Conservation (phyloP, 495 filamentous ascomycete species). For the Neurospora sublineolata region DNA sequence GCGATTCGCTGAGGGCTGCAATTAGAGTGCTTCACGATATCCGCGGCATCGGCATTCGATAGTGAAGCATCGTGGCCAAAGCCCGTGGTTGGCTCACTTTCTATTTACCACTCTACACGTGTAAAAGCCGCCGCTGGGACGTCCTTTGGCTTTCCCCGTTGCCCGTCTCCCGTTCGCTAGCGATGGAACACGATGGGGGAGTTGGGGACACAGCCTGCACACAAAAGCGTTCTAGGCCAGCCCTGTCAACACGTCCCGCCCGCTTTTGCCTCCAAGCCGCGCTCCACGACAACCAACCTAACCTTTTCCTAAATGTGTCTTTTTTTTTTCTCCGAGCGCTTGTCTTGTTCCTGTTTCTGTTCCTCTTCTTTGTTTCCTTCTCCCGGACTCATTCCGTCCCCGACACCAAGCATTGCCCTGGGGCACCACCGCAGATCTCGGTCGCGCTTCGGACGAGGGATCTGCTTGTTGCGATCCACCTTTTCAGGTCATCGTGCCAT, state of each 20-base stretch:
- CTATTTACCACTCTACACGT: background rate
- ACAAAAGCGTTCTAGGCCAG: background rate
- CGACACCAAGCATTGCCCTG: background rate
- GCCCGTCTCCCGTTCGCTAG: background rate
- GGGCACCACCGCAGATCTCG: background rate
- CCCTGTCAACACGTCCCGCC: background rate
- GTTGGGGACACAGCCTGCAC: background rate
- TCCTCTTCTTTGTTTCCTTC: background rate
- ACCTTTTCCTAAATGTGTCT: background rate
- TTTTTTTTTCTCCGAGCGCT: background rate
- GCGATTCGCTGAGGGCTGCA: background rate
- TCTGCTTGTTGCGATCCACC: background rate
- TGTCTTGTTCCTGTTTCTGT: background rate
- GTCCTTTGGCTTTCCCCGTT: background rate
- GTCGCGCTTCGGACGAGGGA: background rate
- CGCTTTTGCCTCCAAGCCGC: background rate
- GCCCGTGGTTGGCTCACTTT: background rate
- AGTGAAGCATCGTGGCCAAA: background rate
- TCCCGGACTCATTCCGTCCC: background rate
- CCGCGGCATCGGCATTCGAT: background rate
- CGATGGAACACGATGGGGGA: background rate
- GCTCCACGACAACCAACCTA: background rate
- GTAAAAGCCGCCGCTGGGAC: background rate
- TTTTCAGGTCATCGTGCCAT: background rate
- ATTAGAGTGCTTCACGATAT: background rate